Evolutionary conservation across 73 alveolate genomes (phyloP), one percentile per base, ranked within the genome.

Genomic region (Halteria grandinella): DNA sequence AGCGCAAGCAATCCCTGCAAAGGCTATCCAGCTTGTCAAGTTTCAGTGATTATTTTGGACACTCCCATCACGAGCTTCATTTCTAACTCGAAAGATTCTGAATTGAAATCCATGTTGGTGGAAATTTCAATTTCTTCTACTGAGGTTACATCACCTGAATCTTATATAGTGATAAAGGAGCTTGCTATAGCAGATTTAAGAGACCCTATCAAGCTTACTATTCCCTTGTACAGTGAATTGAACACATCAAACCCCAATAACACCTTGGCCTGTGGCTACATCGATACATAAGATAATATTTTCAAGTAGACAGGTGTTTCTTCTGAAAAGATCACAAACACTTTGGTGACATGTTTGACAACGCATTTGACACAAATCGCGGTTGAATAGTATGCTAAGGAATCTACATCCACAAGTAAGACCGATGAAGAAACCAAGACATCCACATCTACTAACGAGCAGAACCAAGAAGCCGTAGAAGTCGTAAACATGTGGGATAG

Each of bases 211-310:
- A 39, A 49, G 20, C 20, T 60, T 36, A 36, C 77, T 4, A 36
- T 60, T 8, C 77, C 77, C 17, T 21, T 60, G 10, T 8, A 25
- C 24, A 10, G 60, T 36, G 43, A 40, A 15, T 23, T 60, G 14
- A 36, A 60, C 48, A 60, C 77, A 3, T 40, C 52, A 4, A 60
- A 60, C 41, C 59, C 77, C 10, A 60, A 60, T 60, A 60, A 21
- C 37, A 60, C 77, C 12, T 59, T 60, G 28, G 77, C 60, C 3
- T 60, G 77, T 40, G 77, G 77, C 1, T 60, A 60, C 43, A 41
- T 60, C 4, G 77, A 60, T 20, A 48, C n/a, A 21, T 15, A 43
- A 18, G 77, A 60, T 60, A 12, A 37, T 21, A 32, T 60, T 1
- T 60, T 60, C 41, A 60, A 60, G 58, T 40, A 59, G 37, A 59